phyloP scores from a whole-genome alignment of 768 basidiomycete genomes.

The Amanita subjunquillea region DNA sequence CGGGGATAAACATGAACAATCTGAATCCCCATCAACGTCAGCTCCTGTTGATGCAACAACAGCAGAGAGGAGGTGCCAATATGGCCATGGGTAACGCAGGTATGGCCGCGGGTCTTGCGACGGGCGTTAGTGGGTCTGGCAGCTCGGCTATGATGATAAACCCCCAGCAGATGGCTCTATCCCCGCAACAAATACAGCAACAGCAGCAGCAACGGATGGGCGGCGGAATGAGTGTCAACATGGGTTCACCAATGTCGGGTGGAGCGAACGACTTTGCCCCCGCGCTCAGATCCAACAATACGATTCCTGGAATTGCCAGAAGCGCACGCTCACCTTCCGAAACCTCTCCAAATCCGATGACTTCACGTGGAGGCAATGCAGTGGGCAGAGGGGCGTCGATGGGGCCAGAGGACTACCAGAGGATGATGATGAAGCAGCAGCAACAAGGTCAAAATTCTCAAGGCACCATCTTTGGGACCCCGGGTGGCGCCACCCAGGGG shows the following conservation, averaged over 20 bases:
- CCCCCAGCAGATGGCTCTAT: conserved; percentile 15
- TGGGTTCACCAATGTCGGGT: conserved; percentile 34
- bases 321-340: conserved; percentile 73
- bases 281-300: conserved; percentile 42
- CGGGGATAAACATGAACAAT: conserved; percentile 21
- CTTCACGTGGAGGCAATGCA: conserved; percentile 30
- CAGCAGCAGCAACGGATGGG: conserved; percentile 19
- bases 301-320: conserved; percentile 67
- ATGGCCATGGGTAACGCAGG: conserved; percentile 17
- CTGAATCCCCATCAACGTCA: conserved; percentile 16
- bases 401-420: conserved; percentile 46
- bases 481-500: conserved; percentile 15
- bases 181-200: conserved; percentile 22
- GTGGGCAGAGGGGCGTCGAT: conserved; percentile 26
- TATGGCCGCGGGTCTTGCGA: conserved; percentile 18
- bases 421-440: conserved; percentile 36
- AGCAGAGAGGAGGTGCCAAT: conserved; percentile 16
- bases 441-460: conserved; percentile 21
- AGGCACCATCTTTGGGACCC: conserved; percentile 4
- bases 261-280: conserved; percentile 27
- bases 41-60: conserved; percentile 9
- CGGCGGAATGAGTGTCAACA: conserved; percentile 17
- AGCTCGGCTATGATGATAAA: conserved; percentile 27
- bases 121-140: conserved; percentile 16
- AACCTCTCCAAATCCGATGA: conserved; percentile 39